Percentiles rank a stretch among this genome's conserved stretches.
These are phyloP conservation scores for Paramecium octaurelia DNA, from an alignment of 73 alveolate genomes.

Conservation along the genomic window DNA sequence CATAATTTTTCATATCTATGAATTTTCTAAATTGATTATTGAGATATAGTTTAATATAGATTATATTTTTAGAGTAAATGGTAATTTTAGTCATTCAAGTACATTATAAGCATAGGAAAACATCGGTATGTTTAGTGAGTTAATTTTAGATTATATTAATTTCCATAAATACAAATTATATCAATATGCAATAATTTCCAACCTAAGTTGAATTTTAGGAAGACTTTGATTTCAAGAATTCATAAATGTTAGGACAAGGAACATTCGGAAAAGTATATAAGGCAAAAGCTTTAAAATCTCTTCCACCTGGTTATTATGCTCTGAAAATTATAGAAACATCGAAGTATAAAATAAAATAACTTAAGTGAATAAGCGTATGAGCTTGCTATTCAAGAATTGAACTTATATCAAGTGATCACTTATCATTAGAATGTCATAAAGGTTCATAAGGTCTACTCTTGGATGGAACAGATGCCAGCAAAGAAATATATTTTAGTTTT, in stretches of 20 bases:
- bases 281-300: slow-evolving; percentile 14
- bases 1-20: too few species aligned
- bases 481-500: slow-evolving; percentile 2
- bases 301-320: slow-evolving; percentile 2
- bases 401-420: background rate
- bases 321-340: slow-evolving; percentile 1
- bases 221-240: slow-evolving; percentile 4
- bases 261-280: slow-evolving; percentile 39
- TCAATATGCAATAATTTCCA: slow-evolving; percentile 10
- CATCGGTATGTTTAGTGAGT: background rate
- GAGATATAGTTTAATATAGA: too few species aligned
- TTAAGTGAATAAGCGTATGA: slow-evolving; percentile 36
- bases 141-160: background rate
- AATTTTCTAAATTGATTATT: too few species aligned
- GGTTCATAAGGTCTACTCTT: background rate
- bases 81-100: background rate
- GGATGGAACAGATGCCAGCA: background rate
- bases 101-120: background rate
- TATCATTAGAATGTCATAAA: slow-evolving; percentile 24
- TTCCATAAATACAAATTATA: background rate
- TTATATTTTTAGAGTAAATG: background rate
- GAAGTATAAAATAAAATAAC: background rate
- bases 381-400: slow-evolving; percentile 3
- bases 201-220: background rate
- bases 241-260: background rate